These are phyloP conservation scores for Xylaria sp. DNA, from an alignment of 2,329 filamentous ascomycete genomes.

Conservation along the genomic window DNA sequence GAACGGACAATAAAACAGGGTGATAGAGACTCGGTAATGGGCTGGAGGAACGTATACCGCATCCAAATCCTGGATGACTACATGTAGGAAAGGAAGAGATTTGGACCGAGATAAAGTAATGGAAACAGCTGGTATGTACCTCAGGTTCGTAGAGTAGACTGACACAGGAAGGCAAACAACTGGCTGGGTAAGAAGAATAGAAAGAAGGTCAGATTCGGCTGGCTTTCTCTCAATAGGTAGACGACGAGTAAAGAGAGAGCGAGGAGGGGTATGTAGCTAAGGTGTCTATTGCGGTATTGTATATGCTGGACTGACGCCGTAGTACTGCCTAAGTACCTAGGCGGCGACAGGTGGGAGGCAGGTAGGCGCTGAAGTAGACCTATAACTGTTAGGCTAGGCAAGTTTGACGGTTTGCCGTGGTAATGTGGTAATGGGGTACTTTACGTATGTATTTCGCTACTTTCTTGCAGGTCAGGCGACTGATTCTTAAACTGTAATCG, in stretches of 20 bases:
- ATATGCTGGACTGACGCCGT: conserved; percentile 16
- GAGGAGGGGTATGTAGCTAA: conserved; percentile 32
- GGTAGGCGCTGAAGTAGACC: conserved; percentile 27
- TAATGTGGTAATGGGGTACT: conserved; percentile 29
- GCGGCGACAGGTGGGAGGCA: background rate
- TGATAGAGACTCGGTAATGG: conserved; percentile 22
- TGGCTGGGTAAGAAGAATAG: conserved; percentile 23
- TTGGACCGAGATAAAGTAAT: conserved; percentile 27
- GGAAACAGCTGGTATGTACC: conserved; percentile 20
- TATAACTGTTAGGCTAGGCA: conserved; percentile 20
- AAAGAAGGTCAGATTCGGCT: conserved; percentile 26
- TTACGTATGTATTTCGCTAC: conserved; percentile 33
- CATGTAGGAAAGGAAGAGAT: conserved; percentile 19
- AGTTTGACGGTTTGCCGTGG: conserved; percentile 15
- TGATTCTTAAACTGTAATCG: conserved; percentile 33
- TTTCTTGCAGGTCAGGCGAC: conserved; percentile 43
- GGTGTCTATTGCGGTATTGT: conserved; percentile 4
- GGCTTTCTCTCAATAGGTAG: conserved; percentile 19
- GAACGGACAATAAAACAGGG: conserved; percentile 16
- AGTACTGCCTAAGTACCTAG: background rate
- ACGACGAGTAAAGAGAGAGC: conserved; percentile 33
- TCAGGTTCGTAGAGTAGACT: conserved; percentile 8
- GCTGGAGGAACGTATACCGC: conserved; percentile 16
- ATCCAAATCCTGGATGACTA: conserved; percentile 21
- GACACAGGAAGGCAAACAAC: conserved; percentile 20